Evolutionary conservation across 192 early-diverging fungal genomes (phyloP), one percentile per base, ranked within the genome.

Genomic region (Dissophora globulifera): DNA sequence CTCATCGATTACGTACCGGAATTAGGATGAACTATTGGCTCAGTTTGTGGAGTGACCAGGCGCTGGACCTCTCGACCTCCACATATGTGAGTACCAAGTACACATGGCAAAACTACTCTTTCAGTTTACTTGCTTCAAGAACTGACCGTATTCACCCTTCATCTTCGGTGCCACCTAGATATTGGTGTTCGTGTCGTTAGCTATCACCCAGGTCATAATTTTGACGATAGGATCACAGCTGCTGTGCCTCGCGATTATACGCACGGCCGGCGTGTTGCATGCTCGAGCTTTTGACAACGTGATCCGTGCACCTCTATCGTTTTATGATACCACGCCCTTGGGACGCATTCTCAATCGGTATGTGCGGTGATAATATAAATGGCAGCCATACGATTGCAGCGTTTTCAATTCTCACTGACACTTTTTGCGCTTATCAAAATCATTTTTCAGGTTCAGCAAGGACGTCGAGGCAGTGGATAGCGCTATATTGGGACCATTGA

Each of bases 271-370:
- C 17, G 43, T 46, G 8, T 79, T 89, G 13, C 91, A 93, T 53
- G 61, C 69, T n/a, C 43, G 79, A 17, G 86, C 93, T 79, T 82
- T 93, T 55, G 58, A 86, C 15, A 89, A 84, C 22, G 83, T 66
- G 11, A 25, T 66, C 20, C 53, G 49, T 17, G 87, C 93, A 2
- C 88, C 90, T 32, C 82, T 95, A 10, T 83, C 87, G 2, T 96
- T 96, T 85, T 97, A 93, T 75, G 94, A 95, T 67, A 87, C 87
- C 13, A 93, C 90, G 11, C 93, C 95, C 10, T 76, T 92, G 20
- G 93, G 94, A 25, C 86, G 91, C 17, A 91, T 96, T 35, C 82
- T 95, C 50, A 98, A 95, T 80, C 79, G 96, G 32, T 62, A 38
- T 13, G 35, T 38, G 6, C 35, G 7, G 35, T 38, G 13, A 38